phyloP scores from a whole-genome alignment of 2,329 filamentous ascomycete genomes.

The Claviceps arundinis region DNA sequence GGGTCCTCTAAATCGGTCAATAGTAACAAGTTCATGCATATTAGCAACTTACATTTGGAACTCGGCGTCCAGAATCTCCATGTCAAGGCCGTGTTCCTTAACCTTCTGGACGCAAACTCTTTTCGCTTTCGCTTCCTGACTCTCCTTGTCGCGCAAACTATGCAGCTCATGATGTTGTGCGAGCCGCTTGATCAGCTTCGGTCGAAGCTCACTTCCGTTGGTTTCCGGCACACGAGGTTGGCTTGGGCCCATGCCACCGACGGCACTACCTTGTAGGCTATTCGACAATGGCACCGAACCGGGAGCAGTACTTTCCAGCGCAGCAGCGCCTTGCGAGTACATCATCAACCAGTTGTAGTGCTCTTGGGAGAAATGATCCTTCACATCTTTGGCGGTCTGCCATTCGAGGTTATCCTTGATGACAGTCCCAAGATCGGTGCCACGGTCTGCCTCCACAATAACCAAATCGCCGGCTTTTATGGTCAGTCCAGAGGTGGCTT shows the following conservation, averaged over 20 bases:
- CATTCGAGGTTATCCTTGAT: constrained; percentile 78
- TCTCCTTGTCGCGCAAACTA: constrained; percentile 85
- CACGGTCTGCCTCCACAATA: constrained; percentile 93
- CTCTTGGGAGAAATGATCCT: constrained; percentile 84
- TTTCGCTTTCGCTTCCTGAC: constrained; percentile 94
- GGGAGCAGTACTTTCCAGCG: constrained; percentile 45
- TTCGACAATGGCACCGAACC: constrained; percentile 52
- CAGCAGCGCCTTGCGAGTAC: constrained; percentile 72
- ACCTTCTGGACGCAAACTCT: constrained; percentile 95
- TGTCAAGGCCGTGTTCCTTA: constrained; percentile 82
- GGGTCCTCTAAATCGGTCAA: not conserved
- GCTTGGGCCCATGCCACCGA: constrained; percentile 65
- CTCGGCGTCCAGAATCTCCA: constrained; percentile 97
- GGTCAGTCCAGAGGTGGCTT: constrained; percentile 83
- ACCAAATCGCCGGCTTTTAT: constrained; percentile 88
- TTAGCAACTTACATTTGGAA: constrained; percentile 78
- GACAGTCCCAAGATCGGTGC: constrained; percentile 88
- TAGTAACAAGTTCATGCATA: not conserved
- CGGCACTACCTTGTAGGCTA: constrained; percentile 53
- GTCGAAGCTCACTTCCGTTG: constrained; percentile 66
- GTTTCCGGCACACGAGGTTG: constrained; percentile 63
- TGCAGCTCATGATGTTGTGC: constrained; percentile 86
- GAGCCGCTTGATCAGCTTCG: constrained; percentile 91
- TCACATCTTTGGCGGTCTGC: constrained; percentile 74
- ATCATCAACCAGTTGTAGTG: constrained; percentile 99